Conservation (phyloP, 495 filamentous ascomycete species). For the Podospora comata region DNA sequence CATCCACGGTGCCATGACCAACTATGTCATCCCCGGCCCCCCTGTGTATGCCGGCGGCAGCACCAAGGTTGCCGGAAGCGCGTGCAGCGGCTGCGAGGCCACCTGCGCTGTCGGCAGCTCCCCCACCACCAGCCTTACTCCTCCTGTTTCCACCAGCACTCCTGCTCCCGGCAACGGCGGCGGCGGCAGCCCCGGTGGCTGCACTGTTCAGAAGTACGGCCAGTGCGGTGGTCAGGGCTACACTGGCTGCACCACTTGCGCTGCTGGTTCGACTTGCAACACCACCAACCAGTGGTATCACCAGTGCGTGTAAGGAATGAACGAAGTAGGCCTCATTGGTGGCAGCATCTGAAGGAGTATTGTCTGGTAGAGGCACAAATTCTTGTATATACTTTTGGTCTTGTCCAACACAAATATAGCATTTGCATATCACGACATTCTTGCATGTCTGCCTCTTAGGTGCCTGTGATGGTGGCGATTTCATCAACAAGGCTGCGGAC, state of each 20-base stretch:
- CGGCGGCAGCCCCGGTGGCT: constrained; percentile 29
- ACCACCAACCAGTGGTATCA: constrained; percentile 36
- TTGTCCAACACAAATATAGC: background rate
- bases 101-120: constrained; percentile 38
- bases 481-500: background rate
- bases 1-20: constrained; percentile 38
- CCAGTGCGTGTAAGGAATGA: constrained; percentile 33
- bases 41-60: constrained; percentile 41
- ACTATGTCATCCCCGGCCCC: constrained; percentile 42
- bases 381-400: constrained; percentile 21
- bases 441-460: background rate
- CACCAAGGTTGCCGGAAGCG: constrained; percentile 34
- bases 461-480: background rate
- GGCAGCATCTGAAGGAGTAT: background rate
- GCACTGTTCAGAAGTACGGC: constrained; percentile 36
- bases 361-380: background rate
- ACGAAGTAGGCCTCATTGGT: background rate
- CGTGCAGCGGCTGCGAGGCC: constrained; percentile 39
- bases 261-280: constrained; percentile 29
- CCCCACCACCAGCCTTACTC: constrained; percentile 25
- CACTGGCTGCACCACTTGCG: constrained; percentile 43
- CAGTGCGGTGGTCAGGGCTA: constrained; percentile 49
- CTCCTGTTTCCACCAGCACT: constrained; percentile 17
- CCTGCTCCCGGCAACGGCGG: constrained; percentile 18
- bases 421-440: background rate